Conservation (phyloP, 179 eudicot species). For the Drosera spatulata region DNA sequence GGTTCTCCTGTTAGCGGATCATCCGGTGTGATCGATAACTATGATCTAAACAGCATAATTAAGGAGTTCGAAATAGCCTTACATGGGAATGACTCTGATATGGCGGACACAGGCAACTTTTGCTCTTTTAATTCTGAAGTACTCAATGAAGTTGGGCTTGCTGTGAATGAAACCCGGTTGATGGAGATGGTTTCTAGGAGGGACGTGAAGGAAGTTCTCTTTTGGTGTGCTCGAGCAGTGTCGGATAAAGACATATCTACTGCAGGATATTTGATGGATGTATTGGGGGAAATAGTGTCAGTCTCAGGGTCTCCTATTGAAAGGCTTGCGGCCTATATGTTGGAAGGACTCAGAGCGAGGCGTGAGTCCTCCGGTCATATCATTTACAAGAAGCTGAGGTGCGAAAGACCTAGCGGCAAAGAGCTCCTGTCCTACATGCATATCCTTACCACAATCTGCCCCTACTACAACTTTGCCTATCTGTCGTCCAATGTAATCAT, state of each 20-base stretch:
- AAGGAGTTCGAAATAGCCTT: slow-evolving; percentile 38
- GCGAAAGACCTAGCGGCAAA: slow-evolving; percentile 60
- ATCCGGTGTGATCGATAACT: slow-evolving; percentile 41
- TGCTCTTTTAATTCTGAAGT: slow-evolving; percentile 26
- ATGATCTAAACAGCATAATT: slow-evolving; percentile 23
- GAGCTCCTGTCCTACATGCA: slow-evolving; percentile 71
- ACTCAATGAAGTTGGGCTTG: slow-evolving; percentile 14
- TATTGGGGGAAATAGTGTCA: slow-evolving; percentile 50
- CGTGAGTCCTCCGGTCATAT: slow-evolving; percentile 45
- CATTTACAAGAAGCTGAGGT: slow-evolving; percentile 63
- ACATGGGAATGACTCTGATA: slow-evolving; percentile 45
- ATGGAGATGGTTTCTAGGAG: slow-evolving; percentile 27
- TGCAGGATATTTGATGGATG: slow-evolving; percentile 32
- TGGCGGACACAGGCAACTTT: slow-evolving; percentile 23
- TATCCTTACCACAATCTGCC: slow-evolving; percentile 48
- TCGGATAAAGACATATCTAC: slow-evolving; percentile 25
- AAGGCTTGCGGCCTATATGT: slow-evolving; percentile 67
- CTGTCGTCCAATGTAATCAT: slow-evolving; percentile 42
- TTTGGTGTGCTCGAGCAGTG: slow-evolving; percentile 52
- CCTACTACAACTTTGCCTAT: slow-evolving; percentile 72
- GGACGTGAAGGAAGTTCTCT: slow-evolving; percentile 50
- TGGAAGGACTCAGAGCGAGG: slow-evolving; percentile 79
- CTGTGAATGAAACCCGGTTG: slow-evolving; percentile 18
- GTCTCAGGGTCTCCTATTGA: slow-evolving; percentile 62
- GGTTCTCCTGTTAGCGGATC: slow-evolving; percentile 68